Evolutionary conservation across 192 early-diverging fungal species (phyloP), one percentile per base, ranked within the genome.

Genomic region (Backusella morwellensis): DNA sequence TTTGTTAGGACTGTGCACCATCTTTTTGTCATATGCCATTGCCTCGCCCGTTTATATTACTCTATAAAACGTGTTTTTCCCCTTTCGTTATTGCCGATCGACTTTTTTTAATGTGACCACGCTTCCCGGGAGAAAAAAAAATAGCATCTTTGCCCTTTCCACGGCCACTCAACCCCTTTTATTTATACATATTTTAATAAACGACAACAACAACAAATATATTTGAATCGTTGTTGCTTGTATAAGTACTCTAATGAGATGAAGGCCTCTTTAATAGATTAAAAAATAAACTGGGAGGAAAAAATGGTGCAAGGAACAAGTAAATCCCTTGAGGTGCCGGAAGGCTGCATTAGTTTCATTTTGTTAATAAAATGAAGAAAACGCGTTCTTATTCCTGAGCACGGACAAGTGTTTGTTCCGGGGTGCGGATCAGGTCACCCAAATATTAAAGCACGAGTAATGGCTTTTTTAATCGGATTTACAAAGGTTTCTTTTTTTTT

Each of bases 381-480:
- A 52, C 74, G 6, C 17, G 36, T 17, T 14, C 56, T 82, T 66
- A 82, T 88, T 72, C 85, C 88, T 50, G 47, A 76, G 29, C 21
- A 82, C 6, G 88, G 87, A 21, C 79, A 82, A 47, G 90, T 83
- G 11, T 76, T 92, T 32, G 88, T 92, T 56, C 90, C 90, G 9
- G 90, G 89, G 26, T 90, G 88, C 63, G 90, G 90, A 59, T 81
- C 85, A 41, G 88, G 80, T 77, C 74, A 66, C 38, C n/a, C 12
- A 72, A 56, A 41, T 35, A 42, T n/a, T 42, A 41, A 47, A 44
- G 41, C 74, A 36, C 26, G 35, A 38, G 66, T 38, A 66, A 29
- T 17, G 17, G 32, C 32, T 17, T 19, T 50, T 50, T 50, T 19
- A 54, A 52, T 50, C 68, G 38, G 56, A 3, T 63, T 63, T 29